A percentile compares a stretch with the other conserved stretches of the same genome.
Conservation (phyloP, 768 basidiomycete species). For the Agrocybe chaxingu region DNA sequence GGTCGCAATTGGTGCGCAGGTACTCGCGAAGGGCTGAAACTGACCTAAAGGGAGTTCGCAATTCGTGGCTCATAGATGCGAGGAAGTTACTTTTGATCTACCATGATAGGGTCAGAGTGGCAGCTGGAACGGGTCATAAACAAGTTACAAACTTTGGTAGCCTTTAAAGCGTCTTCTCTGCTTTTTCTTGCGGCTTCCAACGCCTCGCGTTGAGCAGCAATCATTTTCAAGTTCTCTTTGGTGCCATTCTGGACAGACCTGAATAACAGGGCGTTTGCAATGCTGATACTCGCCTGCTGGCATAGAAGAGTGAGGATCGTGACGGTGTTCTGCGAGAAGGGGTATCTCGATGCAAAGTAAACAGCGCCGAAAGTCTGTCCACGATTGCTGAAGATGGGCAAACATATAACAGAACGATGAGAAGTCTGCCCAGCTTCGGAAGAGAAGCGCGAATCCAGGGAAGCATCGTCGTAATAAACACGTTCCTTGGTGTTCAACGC, state of each 20-base stretch:
- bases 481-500: constrained; percentile 67
- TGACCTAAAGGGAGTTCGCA: constrained; percentile 74
- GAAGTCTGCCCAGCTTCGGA: constrained; percentile 62
- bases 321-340: constrained; percentile 58
- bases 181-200: constrained; percentile 68
- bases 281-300: constrained; percentile 75
- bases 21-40: not conserved
- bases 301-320: constrained; percentile 63
- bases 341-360: constrained; percentile 63
- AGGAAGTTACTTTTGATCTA: constrained; percentile 79
- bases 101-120: not conserved
- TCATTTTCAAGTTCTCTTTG: constrained; percentile 74
- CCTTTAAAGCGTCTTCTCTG: constrained; percentile 70
- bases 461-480: constrained; percentile 57
- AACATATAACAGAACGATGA: constrained; percentile 61
- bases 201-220: constrained; percentile 66
- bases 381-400: constrained; percentile 72
- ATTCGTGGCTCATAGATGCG: constrained; percentile 75
- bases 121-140: not conserved
- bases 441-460: constrained; percentile 63
- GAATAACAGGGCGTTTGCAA: constrained; percentile 72
- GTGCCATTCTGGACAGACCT: constrained; percentile 73
- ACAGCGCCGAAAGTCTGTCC: constrained; percentile 74
- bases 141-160: constrained; percentile 51
- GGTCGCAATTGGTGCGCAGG: not conserved